Conservation (phyloP, 2,329 filamentous ascomycete genomes). For the Cordyceps fumosorosea region DNA sequence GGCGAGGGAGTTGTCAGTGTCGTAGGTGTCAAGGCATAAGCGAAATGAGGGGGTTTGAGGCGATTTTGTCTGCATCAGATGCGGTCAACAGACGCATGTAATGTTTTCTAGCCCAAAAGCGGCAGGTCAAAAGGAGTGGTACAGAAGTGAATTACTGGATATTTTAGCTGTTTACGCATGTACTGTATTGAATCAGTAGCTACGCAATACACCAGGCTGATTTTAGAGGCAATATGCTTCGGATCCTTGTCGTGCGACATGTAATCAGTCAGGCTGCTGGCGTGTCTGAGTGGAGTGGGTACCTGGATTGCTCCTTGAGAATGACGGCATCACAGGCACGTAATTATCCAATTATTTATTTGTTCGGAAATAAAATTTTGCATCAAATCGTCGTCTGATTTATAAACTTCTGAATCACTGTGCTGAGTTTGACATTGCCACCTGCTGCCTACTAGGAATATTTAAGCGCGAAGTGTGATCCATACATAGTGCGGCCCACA, state of each 20-base stretch:
- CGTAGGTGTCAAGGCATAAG: conserved; percentile 48
- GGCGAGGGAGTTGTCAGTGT: conserved; percentile 69
- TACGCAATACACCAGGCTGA: background rate
- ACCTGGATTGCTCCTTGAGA: too few relatives aligned
- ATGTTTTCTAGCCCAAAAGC: conserved; percentile 1
- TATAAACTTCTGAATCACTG: too few relatives aligned
- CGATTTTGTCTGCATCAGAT: background rate
- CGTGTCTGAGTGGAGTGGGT: too few relatives aligned
- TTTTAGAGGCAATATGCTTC: too few relatives aligned
- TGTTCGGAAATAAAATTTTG: too few relatives aligned
- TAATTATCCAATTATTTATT: too few relatives aligned
- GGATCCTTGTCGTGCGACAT: too few relatives aligned
- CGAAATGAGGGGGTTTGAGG: background rate
- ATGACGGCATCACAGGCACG: too few relatives aligned
- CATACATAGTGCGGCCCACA: background rate
- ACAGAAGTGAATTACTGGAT: background rate
- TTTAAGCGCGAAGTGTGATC: background rate
- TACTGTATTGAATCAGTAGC: background rate
- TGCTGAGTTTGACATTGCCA: too few relatives aligned
- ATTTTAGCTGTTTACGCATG: background rate
- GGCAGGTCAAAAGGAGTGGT: conserved; percentile 1
- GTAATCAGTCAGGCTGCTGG: too few relatives aligned
- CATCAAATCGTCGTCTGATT: too few relatives aligned
- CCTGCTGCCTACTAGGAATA: background rate
- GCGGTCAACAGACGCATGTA: background rate